Base-by-base conservation (phyloP, 2,329 filamentous ascomycete genomes). In the Massarina eburnea region DNA sequence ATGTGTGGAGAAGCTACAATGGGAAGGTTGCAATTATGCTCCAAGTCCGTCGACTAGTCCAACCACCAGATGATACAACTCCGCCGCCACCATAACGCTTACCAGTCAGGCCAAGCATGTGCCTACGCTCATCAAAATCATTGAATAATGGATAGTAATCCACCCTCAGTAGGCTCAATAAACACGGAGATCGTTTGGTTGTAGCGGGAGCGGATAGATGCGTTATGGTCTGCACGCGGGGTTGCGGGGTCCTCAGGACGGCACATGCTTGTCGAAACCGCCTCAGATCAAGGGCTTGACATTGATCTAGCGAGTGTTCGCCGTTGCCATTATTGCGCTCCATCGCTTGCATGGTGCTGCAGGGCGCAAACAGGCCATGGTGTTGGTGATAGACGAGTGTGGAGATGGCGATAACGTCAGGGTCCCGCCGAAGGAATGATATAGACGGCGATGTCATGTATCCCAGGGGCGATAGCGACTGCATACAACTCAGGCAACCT, bases 371-470 rank as follows among this genome's bases (percentile, higher is more conserved):
- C 51, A 57, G 49, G 54, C 46, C 21, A 26, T 48, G 15, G 47
- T 57, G 54, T 57, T 57, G 54, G 54, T 52, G 32, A 38, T 45
- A n/a, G n/a, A n/a, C n/a, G n/a, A n/a, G n/a, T n/a, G n/a, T n/a
- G 29, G 29, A 38, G 21, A 17, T 17, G 8, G 14, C 12, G 21
- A 14, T 10, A 26, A 10, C 15, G 34, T 20, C 34, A 36, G 19
- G 17, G 19, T 18, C 20, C 35, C 17, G 21, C 35, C 35, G 27
- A 30, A 14, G n/a, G n/a, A 14, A 14, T 5, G 27, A 22, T 30
- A 42, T 14, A 40, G 41, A 39, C 34, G 26, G 30, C 44, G 36
- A 46, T 39, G 35, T 37, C 24, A 15, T 22, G 32, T 15, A 21
- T 17, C 20, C 38, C 21, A 34, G 37, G 27, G 39, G 30, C 30